phyloP scores from a whole-genome alignment of 2,329 filamentous ascomycete species.

The Pseudocercospora vitis region DNA sequence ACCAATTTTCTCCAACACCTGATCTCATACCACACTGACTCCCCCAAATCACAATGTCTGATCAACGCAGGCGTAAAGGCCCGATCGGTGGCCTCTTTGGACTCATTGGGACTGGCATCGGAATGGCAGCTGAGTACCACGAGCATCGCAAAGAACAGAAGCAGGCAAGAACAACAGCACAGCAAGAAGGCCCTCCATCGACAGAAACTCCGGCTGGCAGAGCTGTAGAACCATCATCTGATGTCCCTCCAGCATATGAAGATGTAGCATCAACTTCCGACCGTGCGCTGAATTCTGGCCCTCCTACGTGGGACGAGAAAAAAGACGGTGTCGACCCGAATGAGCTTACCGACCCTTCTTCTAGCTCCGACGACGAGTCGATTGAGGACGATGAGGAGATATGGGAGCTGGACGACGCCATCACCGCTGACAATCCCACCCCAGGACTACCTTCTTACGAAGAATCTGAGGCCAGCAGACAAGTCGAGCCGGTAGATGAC shows the following conservation, averaged over 20 bases:
- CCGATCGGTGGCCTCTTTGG: constrained; percentile 11
- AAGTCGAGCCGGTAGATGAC: constrained; percentile 22
- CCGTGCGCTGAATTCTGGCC: constrained; percentile 3
- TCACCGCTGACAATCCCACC: constrained; percentile 15
- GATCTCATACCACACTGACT: neutral
- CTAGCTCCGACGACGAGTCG: constrained; percentile 22
- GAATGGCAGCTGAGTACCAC: constrained; percentile 33
- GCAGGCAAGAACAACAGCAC: constrained; percentile 18
- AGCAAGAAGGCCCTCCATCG: constrained; percentile 9
- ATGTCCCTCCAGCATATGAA: constrained; percentile 16
- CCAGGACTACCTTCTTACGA: constrained; percentile 33
- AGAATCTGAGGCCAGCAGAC: constrained; percentile 24
- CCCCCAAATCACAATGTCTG: neutral
- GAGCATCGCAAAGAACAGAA: constrained; percentile 32
- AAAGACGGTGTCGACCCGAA: neutral
- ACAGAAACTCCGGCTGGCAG: constrained; percentile 4
- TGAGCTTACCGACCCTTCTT: constrained; percentile 7
- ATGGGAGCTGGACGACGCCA: constrained; percentile 36
- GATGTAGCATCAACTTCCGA: constrained; percentile 2
- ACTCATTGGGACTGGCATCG: constrained; percentile 30
- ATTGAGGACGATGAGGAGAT: constrained; percentile 35
- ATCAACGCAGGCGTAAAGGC: constrained; percentile 2
- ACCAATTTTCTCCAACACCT: too few relatives aligned
- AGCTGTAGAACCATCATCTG: neutral
- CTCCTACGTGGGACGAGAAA: constrained; percentile 5